These are phyloP conservation scores for Magnaporthales sp. DNA, from an alignment of 2,329 filamentous ascomycete species.

Conservation along the genomic window DNA sequence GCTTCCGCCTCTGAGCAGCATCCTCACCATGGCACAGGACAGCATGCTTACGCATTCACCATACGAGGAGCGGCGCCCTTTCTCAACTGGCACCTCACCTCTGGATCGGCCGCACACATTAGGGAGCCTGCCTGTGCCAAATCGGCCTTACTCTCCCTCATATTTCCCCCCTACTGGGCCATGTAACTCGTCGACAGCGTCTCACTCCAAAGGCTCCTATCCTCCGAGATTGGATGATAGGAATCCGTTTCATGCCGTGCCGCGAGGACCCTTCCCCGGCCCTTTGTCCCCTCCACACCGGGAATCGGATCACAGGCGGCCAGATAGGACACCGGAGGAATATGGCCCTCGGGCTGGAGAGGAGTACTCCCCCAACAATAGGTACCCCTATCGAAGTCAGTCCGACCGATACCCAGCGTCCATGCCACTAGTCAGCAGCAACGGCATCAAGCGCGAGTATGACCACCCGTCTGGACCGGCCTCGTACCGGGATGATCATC, in stretches of 20 bases:
- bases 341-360: conserved; percentile 20
- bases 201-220: conserved; percentile 38
- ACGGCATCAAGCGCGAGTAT: conserved; percentile 1
- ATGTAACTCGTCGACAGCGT: conserved; percentile 7
- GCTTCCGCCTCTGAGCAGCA: conserved; percentile 47
- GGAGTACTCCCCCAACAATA: conserved; percentile 37
- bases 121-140: conserved; percentile 13
- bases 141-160: conserved; percentile 29
- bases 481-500: conserved; percentile 6
- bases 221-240: conserved; percentile 33
- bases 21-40: conserved; percentile 41
- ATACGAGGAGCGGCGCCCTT: conserved; percentile 34
- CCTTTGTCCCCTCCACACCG: conserved; percentile 36
- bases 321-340: conserved; percentile 12
- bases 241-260: conserved; percentile 23
- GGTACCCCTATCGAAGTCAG: conserved; percentile 18
- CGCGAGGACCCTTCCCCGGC: conserved; percentile 27
- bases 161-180: conserved; percentile 35
- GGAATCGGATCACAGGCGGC: conserved; percentile 22
- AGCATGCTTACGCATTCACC: conserved; percentile 36
- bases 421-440: conserved; percentile 14
- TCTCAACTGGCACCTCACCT: conserved; percentile 32
- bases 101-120: conserved; percentile 31
- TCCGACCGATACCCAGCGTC: conserved; percentile 4
- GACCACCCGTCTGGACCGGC: not conserved